Evolutionary conservation across 164 flowering plant genomes (phyloP).

Genomic region (Kalanchoe fedtschenkoi): DNA sequence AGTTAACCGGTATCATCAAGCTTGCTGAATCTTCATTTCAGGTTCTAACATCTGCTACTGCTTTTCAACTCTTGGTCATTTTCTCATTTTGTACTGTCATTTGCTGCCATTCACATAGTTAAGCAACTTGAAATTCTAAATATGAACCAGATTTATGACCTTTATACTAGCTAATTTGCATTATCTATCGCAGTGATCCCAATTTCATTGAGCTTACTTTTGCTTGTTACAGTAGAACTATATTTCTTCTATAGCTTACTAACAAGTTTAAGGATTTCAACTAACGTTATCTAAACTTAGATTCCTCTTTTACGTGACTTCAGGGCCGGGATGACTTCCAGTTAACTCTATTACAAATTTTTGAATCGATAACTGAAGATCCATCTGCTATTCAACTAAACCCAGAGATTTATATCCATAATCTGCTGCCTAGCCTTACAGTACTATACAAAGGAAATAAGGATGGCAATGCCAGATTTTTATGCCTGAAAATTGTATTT

Average conservation of each 20-base stretch:
- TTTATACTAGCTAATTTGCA: neutral
- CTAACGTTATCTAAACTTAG: neutral
- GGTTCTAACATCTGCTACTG: slow-evolving; percentile 26
- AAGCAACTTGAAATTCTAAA: neutral
- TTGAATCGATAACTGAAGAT: slow-evolving; percentile 76
- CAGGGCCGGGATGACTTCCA: slow-evolving; percentile 99
- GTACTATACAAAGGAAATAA: slow-evolving; percentile 80
- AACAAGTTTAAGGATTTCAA: neutral
- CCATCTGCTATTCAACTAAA: slow-evolving; percentile 40
- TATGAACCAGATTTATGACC: neutral
- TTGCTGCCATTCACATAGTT: neutral
- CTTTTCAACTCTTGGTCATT: neutral
- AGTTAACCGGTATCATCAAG: slow-evolving; percentile 62
- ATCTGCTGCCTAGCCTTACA: slow-evolving; percentile 70
- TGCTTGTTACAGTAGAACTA: neutral
- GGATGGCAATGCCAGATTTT: slow-evolving; percentile 89
- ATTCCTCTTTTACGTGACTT: neutral
- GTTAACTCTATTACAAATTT: slow-evolving; percentile 68
- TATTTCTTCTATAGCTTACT: too few relatives aligned
- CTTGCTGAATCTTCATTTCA: slow-evolving; percentile 75
- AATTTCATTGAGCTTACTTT: neutral
- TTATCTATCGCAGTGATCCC: neutral
- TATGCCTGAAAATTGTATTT: slow-evolving; percentile 81
- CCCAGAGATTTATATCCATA: slow-evolving; percentile 37
- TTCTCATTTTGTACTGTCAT: neutral